A percentile compares a stretch with the other conserved stretches of the same genome.
Evolutionary conservation across 2,329 filamentous ascomycete genomes (phyloP).

Genomic region (Penicillium italicum): DNA sequence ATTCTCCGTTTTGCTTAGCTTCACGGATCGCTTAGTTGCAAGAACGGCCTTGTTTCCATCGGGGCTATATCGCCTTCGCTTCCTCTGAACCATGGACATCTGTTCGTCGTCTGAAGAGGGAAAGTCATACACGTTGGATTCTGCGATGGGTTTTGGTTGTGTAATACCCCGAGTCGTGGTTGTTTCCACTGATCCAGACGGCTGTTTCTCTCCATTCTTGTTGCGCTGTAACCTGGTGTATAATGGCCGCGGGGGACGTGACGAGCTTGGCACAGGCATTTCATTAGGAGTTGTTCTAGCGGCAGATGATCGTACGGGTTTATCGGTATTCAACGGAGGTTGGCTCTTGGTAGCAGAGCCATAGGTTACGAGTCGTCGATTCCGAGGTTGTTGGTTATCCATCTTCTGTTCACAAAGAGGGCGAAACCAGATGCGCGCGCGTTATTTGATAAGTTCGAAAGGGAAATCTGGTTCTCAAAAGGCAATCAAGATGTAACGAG

Average conservation of each 20-base stretch:
- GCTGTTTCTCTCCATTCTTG: slow-evolving; percentile 4
- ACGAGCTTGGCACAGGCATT: neutral
- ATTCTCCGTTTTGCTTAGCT: neutral
- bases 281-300: neutral
- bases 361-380: slow-evolving; percentile 39
- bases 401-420: slow-evolving; percentile 11
- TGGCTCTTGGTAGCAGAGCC: slow-evolving; percentile 29
- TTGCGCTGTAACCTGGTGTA: neutral
- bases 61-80: slow-evolving; percentile 18
- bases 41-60: neutral
- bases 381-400: slow-evolving; percentile 16
- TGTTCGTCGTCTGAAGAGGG: slow-evolving; percentile 29
- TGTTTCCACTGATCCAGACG: neutral
- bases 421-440: neutral
- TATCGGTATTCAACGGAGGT: slow-evolving; percentile 1
- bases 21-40: neutral
- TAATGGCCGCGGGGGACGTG: neutral
- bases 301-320: neutral
- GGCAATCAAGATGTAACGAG: neutral
- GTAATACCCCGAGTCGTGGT: neutral
- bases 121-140: slow-evolving; percentile 25
- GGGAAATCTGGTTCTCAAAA: no score
- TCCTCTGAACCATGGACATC: slow-evolving; percentile 12
- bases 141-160: neutral
- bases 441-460: neutral